Conservation (phyloP, 176 grass and related monocot species). For the Oryza nivara region DNA sequence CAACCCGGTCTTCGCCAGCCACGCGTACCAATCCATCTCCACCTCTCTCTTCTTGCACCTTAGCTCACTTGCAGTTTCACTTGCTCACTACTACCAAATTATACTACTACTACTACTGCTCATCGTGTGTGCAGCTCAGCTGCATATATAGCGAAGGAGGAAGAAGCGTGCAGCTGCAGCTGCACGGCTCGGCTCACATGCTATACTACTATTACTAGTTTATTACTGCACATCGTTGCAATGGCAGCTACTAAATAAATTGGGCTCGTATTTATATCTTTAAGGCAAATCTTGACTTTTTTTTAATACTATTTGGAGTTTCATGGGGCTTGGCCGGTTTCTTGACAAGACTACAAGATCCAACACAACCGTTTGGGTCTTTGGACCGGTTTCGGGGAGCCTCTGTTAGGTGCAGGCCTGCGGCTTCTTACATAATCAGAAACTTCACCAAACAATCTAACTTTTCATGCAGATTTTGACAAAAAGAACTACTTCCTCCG, state of each 20-base stretch:
- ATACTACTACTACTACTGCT: not conserved
- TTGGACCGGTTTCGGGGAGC: too few species aligned
- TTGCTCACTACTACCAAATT: not conserved
- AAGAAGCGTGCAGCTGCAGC: not conserved
- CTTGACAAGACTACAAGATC: conserved; percentile 18
- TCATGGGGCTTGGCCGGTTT: not conserved
- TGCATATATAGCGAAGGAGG: conserved; percentile 38
- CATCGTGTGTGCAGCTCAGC: not conserved
- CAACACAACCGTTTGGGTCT: not conserved
- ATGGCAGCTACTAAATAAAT: not conserved
- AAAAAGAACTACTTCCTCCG: too few species aligned
- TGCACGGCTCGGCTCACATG: conserved; percentile 42
- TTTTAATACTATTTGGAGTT: not conserved
- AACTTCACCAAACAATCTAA: too few species aligned
- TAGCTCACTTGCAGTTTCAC: not conserved
- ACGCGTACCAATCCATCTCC: conserved; percentile 85
- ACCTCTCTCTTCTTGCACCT: not conserved
- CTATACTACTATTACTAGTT: not conserved
- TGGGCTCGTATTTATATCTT: not conserved
- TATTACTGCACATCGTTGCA: conserved; percentile 6
- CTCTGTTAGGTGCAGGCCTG: too few species aligned
- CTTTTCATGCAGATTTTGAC: too few species aligned
- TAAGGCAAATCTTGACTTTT: not conserved
- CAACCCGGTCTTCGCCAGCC: conserved; percentile 68
- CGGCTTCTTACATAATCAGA: too few species aligned